Evolutionary conservation across 148 eudicot species (phyloP), one percentile per base, ranked within the genome.

Genomic region (Rhododendron ovatum): DNA sequence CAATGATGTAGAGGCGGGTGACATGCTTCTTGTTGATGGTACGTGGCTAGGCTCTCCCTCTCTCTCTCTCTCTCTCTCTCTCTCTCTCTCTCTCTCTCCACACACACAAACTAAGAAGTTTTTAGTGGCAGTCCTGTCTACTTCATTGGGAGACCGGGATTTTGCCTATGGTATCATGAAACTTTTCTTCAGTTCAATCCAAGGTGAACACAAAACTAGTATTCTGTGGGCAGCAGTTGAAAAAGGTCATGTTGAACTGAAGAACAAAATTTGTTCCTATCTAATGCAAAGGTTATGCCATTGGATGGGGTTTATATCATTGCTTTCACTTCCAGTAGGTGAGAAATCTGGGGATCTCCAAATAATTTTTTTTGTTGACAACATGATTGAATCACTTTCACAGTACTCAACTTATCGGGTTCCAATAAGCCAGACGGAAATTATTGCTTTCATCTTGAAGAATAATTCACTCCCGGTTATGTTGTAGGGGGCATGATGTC

Each of bases 401-500:
- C 0, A 15, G 35, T 7, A 50, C 41, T 80, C 83, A 61, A 12
- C 24, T 3, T 82, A 57, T 9, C 28, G 35, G 69, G 50, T 55
- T 61, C 28, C 75, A n/a, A 15, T 82, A 37, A 63, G 74, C 22
- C 53, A 5, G 26, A 39, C 5, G 17, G 22, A 76, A 50, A n/a
- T 17, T 84, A n/a, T 55, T 84, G 71, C 15, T 87, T 13, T 37
- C 22, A 22, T 63, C 28, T 83, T 53, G 14, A 80, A 30, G 30
- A 22, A 22, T 47, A 20, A 73, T 69, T 84, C 6, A 30, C 57
- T 77, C 43, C 11, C 80, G 67, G 24, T 45, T 80, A 13, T 87
- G 45, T 63, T 91, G 67, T 85, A 97, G 99, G 99, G 89, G 99
- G 99, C 86, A 97, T 97, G 99, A 97, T 97, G 98, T 97, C 99